Evolutionary conservation across 331 rosid species (phyloP).

Genomic region (Quercus lobata): DNA sequence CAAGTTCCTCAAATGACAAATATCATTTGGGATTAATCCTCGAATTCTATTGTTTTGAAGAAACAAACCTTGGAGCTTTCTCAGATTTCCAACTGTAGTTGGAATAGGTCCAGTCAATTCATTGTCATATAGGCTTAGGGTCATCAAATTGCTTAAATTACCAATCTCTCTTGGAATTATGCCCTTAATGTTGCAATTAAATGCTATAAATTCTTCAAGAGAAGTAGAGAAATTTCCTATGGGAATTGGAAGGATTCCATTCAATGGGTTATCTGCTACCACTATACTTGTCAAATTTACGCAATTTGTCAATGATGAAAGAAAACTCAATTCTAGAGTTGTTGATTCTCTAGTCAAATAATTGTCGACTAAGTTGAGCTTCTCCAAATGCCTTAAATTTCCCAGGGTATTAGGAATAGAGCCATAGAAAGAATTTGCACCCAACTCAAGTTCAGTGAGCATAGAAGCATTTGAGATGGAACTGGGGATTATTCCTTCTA

Average conservation of each 20-base stretch:
- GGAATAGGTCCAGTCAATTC: neutral
- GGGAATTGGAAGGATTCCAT: neutral
- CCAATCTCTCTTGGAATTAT: too few relatives aligned
- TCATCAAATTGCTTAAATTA: too few relatives aligned
- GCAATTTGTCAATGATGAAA: neutral
- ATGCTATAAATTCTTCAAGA: neutral
- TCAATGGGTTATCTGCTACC: neutral
- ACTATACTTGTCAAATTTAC: neutral
- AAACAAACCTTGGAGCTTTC: neutral
- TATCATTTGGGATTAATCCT: too few relatives aligned
- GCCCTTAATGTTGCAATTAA: too few relatives aligned
- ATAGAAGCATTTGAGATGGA: slow-evolving; percentile 7
- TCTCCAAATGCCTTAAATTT: neutral
- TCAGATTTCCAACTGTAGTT: neutral
- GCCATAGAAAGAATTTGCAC: neutral
- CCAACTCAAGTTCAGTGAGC: neutral
- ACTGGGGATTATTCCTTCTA: neutral
- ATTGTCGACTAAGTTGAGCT: neutral
- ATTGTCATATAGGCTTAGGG: fast-evolving
- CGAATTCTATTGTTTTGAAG: neutral
- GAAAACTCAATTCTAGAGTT: neutral
- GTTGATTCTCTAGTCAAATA: neutral
- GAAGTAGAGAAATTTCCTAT: neutral
- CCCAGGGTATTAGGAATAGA: too few relatives aligned
- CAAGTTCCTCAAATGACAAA: neutral